Evolutionary conservation across 192 early-diverging fungal species (phyloP), one percentile per base, ranked within the genome.

Genomic region (Funneliformis mosseae): DNA sequence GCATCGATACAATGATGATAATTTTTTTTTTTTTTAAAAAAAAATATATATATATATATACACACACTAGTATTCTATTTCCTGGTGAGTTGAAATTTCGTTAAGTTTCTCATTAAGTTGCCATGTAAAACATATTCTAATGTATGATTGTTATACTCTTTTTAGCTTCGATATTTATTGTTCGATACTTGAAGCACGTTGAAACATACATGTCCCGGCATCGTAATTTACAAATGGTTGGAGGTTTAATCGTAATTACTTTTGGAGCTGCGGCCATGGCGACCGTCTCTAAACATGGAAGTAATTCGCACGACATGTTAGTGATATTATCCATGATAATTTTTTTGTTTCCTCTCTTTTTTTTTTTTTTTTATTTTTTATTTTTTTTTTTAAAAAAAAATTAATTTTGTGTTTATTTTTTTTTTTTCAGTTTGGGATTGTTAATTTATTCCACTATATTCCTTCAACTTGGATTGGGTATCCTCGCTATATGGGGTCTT

Each of bases 181-280:
- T 80, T 39, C 67, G 78, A 14, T 80, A 71, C 43, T 48, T 63
- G 43, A 80, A 71, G 12, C 78, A 80, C 46, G 72, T 45, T 25
- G 42, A 55, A 23, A 39, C 46, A 6, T 46, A 77, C 23, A 59
- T 81, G 43, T 59, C 11, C 42, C 55, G 45, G 6, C 80, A 81
- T 55, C 46, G 80, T 16, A 62, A 79, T 80, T 33, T 81, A 23
- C 80, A 81, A 48, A 46, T 81, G 8, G 2, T 81, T 11, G 76
- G 76, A 5, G 80, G 80, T 4, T 42, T 81, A 11, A 81, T 45
- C 8, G 76, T 81, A 28, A 59, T 38, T n/a, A 33, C 60, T 9
- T 45, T 81, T 41, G 80, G 76, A 7, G 78, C 80, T 9, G 80
- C 79, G 3, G 80, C 80, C 9, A 81, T 81, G 27, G 67, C 78